These are phyloP conservation scores for Ogataea salicorniae DNA, from an alignment of 805 yeast genomes.

Conservation along the genomic window DNA sequence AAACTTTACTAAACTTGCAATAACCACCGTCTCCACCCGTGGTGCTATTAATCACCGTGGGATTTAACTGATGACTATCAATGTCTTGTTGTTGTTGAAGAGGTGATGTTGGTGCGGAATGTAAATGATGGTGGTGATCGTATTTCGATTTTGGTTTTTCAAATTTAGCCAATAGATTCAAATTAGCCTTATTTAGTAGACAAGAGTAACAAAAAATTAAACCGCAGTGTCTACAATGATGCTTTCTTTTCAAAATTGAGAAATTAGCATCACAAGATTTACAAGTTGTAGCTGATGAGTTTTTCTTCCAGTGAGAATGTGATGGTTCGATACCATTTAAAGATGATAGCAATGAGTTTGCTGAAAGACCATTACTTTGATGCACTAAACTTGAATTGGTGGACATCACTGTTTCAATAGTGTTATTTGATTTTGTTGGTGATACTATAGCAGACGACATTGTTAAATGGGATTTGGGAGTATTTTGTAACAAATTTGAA, in stretches of 20 bases:
- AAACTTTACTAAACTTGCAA: constrained; percentile 27
- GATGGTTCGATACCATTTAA: constrained; percentile 37
- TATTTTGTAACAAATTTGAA: background rate
- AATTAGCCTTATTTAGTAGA: constrained; percentile 24
- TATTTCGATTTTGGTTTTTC: constrained; percentile 20
- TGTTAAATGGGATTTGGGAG: background rate
- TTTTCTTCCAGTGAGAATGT: constrained; percentile 49
- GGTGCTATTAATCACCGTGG: background rate
- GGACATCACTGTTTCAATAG: background rate
- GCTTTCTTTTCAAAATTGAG: constrained; percentile 32
- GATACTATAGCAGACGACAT: background rate
- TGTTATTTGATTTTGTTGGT: constrained; percentile 2
- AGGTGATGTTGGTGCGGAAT: constrained; percentile 1
- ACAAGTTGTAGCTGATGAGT: constrained; percentile 36
- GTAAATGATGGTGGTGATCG: background rate
- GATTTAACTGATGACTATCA: background rate
- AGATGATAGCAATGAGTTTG: constrained; percentile 5
- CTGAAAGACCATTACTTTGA: background rate
- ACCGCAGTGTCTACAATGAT: constrained; percentile 52
- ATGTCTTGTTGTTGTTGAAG: background rate
- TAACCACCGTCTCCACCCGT: constrained; percentile 3
- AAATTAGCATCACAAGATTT: constrained; percentile 24
- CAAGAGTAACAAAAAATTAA: constrained; percentile 38
- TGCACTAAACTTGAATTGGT: background rate
- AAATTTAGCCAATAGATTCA: constrained; percentile 32